Conservation (phyloP, 176 grass and related monocot species). For the Pontederia paniculata region DNA sequence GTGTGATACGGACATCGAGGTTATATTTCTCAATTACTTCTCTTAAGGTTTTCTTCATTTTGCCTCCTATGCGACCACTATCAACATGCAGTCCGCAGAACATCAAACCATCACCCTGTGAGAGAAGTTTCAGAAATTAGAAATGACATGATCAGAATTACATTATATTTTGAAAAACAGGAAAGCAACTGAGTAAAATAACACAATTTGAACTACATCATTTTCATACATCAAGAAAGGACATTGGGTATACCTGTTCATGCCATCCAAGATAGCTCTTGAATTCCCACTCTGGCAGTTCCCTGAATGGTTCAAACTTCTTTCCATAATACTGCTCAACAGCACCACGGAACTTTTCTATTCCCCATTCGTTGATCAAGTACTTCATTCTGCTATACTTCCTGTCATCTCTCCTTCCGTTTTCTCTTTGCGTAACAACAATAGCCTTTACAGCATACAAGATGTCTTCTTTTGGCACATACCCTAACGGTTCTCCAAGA, state of each 20-base stretch:
- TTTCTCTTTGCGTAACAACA: slow-evolving; percentile 88
- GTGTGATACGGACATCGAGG: slow-evolving; percentile 73
- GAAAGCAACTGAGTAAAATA: not conserved
- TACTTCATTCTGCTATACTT: slow-evolving; percentile 93
- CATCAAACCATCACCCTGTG: slow-evolving; percentile 70
- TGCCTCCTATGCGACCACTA: slow-evolving; percentile 72
- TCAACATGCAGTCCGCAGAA: slow-evolving; percentile 93
- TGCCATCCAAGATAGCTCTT: slow-evolving; percentile 96
- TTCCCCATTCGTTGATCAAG: slow-evolving; percentile 80
- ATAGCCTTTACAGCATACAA: slow-evolving; percentile 93
- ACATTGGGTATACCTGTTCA: slow-evolving; percentile 52
- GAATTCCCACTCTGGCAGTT: slow-evolving; percentile 76
- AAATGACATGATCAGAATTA: not conserved
- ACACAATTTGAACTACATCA: not conserved
- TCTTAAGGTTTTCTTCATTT: slow-evolving; percentile 70
- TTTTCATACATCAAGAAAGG: not conserved
- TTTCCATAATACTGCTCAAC: slow-evolving; percentile 91
- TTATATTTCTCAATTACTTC: slow-evolving; percentile 88
- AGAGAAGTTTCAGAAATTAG: slow-evolving; percentile 1
- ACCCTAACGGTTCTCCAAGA: slow-evolving; percentile 70
- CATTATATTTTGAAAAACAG: not conserved
- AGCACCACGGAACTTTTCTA: slow-evolving; percentile 72
- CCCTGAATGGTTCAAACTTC: slow-evolving; percentile 61
- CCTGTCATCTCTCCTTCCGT: slow-evolving; percentile 88
- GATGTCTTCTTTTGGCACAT: slow-evolving; percentile 94